These are phyloP conservation scores for Martensiomyces pterosporus DNA, from an alignment of 192 early-diverging fungal species.

Conservation along the genomic window DNA sequence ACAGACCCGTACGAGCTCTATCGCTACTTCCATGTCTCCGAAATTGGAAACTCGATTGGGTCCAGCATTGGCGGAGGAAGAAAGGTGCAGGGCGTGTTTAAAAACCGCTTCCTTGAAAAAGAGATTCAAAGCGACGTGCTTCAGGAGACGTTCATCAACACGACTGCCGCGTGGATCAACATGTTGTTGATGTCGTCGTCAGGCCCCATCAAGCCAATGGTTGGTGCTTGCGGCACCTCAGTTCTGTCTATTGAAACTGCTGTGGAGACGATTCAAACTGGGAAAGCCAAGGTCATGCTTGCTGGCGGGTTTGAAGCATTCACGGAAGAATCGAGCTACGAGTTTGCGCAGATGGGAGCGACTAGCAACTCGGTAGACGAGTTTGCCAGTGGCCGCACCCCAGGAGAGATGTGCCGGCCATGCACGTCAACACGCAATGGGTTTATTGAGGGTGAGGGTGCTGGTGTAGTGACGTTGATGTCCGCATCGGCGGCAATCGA, in stretches of 20 bases:
- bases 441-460: conserved; percentile 92
- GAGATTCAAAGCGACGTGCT: conserved; percentile 90
- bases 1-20: conserved; percentile 98
- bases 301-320: conserved; percentile 88
- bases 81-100: conserved; percentile 69
- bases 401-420: conserved; percentile 89
- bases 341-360: conserved; percentile 97
- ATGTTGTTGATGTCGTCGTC: conserved; percentile 88
- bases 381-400: conserved; percentile 75
- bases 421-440: conserved; percentile 84
- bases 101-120: conserved; percentile 72
- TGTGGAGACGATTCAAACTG: conserved; percentile 83
- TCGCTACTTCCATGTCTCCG: conserved; percentile 87
- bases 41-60: conserved; percentile 88
- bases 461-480: conserved; percentile 88
- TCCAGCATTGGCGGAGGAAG: conserved; percentile 82
- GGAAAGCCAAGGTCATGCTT: conserved; percentile 89
- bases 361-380: conserved; percentile 80
- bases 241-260: conserved; percentile 87
- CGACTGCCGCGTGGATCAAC: conserved; percentile 95
- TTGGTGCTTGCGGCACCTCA: conserved; percentile 92
- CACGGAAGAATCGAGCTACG: conserved; percentile 83
- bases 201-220: conserved; percentile 73
- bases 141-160: conserved; percentile 94
- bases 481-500: conserved; percentile 77